A percentile compares a stretch with the other conserved stretches of the same genome.
Conservation (phyloP, 2,329 filamentous ascomycete genomes). For the Aspergillus piperis region DNA sequence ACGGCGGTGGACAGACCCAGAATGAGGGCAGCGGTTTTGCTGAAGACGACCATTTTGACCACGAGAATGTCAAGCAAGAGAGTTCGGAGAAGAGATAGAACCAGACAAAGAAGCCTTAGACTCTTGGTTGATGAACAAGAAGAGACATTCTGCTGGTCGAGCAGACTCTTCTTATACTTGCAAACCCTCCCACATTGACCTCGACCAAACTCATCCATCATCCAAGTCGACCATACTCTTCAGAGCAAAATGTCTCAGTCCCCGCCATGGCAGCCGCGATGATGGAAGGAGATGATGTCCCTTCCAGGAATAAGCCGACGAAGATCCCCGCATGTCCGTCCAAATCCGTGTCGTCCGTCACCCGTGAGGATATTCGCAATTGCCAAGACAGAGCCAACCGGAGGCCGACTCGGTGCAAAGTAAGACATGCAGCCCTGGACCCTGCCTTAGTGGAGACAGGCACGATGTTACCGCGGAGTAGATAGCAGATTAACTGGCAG, state of each 20-base stretch:
- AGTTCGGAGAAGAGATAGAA: background rate
- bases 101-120: conserved; percentile 1
- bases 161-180: background rate
- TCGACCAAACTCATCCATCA: background rate
- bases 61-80: conserved; percentile 6
- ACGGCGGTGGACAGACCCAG: conserved; percentile 31
- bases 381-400: background rate
- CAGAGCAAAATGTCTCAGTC: background rate
- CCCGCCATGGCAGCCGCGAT: background rate
- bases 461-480: background rate
- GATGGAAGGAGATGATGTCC: conserved; percentile 20
- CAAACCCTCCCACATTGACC: background rate
- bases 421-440: background rate
- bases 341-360: background rate
- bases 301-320: conserved; percentile 18
- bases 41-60: conserved; percentile 36
- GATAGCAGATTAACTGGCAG: background rate
- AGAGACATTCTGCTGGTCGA: conserved; percentile 11
- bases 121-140: conserved; percentile 15
- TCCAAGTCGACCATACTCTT: background rate
- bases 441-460: background rate
- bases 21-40: conserved; percentile 29
- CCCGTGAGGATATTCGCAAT: background rate
- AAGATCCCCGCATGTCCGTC: conserved; percentile 9
- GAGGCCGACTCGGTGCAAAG: background rate